Evolutionary conservation across 2,329 filamentous ascomycete genomes (phyloP).

Genomic region (Xenosphaeropsis pyriputrescens): DNA sequence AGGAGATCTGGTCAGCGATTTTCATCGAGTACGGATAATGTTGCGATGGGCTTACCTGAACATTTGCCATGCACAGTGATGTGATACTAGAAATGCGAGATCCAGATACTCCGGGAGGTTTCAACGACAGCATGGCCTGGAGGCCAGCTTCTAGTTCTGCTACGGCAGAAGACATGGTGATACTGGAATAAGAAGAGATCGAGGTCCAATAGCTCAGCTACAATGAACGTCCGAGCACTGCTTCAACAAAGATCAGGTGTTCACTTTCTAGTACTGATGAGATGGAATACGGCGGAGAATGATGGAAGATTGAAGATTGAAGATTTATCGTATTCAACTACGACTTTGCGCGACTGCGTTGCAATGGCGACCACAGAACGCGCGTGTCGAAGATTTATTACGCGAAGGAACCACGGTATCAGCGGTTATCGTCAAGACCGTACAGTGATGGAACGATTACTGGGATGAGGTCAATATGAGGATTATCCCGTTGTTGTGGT

Average conservation of each 20-base stretch:
- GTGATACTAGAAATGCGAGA: constrained; percentile 85
- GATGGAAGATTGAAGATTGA: constrained; percentile 8
- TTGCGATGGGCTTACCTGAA: constrained; percentile 53
- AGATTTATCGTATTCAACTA: constrained; percentile 5
- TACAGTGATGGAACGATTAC: too few relatives aligned
- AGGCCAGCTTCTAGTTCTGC: constrained; percentile 82
- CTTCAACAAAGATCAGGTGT: constrained; percentile 1
- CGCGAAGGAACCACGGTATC: too few relatives aligned
- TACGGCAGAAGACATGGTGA: constrained; percentile 66
- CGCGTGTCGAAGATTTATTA: too few relatives aligned
- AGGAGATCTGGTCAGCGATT: constrained; percentile 5
- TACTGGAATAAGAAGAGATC: constrained; percentile 2
- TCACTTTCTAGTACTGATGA: constrained; percentile 11
- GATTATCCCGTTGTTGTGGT: too few relatives aligned
- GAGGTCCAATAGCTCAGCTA: background rate
- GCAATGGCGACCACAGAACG: background rate
- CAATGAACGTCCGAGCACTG: background rate
- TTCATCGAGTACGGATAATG: constrained; percentile 1
- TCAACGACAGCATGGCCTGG: constrained; percentile 81
- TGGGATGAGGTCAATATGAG: too few relatives aligned
- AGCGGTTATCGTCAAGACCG: too few relatives aligned
- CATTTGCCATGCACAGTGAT: constrained; percentile 71
- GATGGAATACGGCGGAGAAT: constrained; percentile 13
- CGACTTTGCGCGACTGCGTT: background rate
- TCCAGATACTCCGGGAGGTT: constrained; percentile 86